These are phyloP conservation scores for Pharus latifolius DNA, from an alignment of 176 grass and related monocot species.

Conservation along the genomic window DNA sequence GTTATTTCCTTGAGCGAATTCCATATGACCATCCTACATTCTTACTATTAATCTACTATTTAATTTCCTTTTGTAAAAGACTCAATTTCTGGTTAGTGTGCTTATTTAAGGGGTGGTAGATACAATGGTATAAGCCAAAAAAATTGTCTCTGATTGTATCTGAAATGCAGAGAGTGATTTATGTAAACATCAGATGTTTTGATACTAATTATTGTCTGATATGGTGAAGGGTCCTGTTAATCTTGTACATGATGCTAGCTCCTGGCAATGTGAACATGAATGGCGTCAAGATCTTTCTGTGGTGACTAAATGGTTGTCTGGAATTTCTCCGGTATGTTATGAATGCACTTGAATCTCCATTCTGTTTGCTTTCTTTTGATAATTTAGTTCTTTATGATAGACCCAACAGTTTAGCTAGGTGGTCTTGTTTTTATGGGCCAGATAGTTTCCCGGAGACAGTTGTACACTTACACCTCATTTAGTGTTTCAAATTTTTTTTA, in stretches of 20 bases:
- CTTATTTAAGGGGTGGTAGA: neutral
- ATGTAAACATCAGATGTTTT: neutral
- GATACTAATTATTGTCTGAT: neutral
- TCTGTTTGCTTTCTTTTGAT: slow-evolving; percentile 9
- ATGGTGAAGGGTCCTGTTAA: slow-evolving; percentile 78
- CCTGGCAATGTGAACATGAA: slow-evolving; percentile 83
- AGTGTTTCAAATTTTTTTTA: neutral
- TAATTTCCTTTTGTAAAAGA: neutral
- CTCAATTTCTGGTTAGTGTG: neutral
- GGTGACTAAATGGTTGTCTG: slow-evolving; percentile 94
- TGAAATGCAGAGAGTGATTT: neutral
- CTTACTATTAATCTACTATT: too few species aligned
- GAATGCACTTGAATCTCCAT: neutral
- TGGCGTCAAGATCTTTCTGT: slow-evolving; percentile 98
- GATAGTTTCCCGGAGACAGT: neutral
- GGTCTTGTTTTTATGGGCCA: neutral
- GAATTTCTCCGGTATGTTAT: slow-evolving; percentile 57
- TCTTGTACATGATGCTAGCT: slow-evolving; percentile 82
- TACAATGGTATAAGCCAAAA: too few species aligned
- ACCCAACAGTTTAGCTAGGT: neutral
- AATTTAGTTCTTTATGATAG: neutral
- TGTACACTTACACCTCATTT: neutral
- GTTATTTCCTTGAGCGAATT: slow-evolving; percentile 11
- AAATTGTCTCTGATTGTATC: too few species aligned
- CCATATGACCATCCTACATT: neutral